Percentiles rank a stretch among this genome's conserved stretches.
Evolutionary conservation across 305 asterid genomes (phyloP).

Genomic region (Rubia peregrina): DNA sequence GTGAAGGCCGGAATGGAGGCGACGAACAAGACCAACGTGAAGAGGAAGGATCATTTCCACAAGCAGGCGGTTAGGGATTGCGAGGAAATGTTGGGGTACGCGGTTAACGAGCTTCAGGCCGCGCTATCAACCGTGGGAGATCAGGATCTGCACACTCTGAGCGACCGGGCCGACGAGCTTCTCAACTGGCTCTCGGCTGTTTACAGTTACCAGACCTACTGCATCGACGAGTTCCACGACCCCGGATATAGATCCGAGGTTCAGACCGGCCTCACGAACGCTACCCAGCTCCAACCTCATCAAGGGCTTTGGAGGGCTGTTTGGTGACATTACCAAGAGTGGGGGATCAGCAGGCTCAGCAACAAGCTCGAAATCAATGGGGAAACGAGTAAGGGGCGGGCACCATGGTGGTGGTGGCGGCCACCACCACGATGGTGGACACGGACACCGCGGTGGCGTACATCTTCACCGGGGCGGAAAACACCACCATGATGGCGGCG

Average conservation of each 20-base stretch:
- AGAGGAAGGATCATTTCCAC: slow-evolving; percentile 27
- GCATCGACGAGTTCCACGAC: slow-evolving; percentile 39
- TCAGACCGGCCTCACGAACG: slow-evolving; percentile 34
- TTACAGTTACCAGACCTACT: slow-evolving; percentile 37
- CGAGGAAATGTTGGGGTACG: slow-evolving; percentile 38
- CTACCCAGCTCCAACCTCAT: slow-evolving; percentile 40
- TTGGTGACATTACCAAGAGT: background rate
- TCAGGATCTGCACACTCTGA: slow-evolving; percentile 20
- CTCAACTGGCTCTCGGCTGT: slow-evolving; percentile 53
- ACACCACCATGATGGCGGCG: too few relatives aligned
- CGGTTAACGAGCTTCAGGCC: slow-evolving; percentile 33
- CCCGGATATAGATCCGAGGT: slow-evolving; percentile 30
- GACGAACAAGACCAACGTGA: slow-evolving; percentile 34
- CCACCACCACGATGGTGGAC: background rate
- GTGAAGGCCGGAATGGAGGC: slow-evolving; percentile 29
- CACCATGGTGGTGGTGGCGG: background rate
- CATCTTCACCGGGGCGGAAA: too few relatives aligned
- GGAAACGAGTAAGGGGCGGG: background rate
- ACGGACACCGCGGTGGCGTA: background rate
- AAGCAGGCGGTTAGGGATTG: slow-evolving; percentile 21
- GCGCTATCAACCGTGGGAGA: slow-evolving; percentile 29
- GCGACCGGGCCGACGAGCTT: slow-evolving; percentile 37
- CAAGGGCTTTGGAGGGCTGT: slow-evolving; percentile 25
- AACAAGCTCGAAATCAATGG: background rate
- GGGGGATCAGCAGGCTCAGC: background rate